These are phyloP conservation scores for Wickerhamiella azymoides DNA, from an alignment of 805 yeast genomes.

Conservation along the genomic window DNA sequence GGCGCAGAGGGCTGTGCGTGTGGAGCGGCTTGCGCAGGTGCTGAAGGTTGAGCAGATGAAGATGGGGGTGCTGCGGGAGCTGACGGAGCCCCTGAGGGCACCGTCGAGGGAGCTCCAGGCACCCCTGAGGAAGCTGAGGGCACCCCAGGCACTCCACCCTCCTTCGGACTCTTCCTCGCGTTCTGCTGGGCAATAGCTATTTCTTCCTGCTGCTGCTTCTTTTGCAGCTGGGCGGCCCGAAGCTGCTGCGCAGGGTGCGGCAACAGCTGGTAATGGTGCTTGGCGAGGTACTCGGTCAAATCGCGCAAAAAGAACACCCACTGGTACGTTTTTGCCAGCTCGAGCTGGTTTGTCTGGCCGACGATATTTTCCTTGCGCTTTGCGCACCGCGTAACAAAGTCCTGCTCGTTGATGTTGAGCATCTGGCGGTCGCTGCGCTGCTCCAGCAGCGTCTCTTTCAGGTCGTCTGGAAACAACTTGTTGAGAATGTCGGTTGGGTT, in stretches of 20 bases:
- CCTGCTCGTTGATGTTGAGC: conserved; percentile 64
- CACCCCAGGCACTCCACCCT: neutral
- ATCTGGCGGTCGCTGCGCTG: conserved; percentile 18
- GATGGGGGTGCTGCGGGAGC: too few species aligned
- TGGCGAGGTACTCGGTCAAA: conserved; percentile 60
- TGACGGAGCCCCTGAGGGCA: too few species aligned
- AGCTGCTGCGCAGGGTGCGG: conserved; percentile 9
- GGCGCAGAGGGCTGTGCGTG: neutral
- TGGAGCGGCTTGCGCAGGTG: neutral
- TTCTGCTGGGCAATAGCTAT: neutral
- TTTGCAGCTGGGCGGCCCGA: conserved; percentile 6
- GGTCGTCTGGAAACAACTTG: conserved; percentile 56
- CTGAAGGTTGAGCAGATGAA: too few species aligned
- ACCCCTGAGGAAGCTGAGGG: too few species aligned
- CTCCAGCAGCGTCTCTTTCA: conserved; percentile 30
- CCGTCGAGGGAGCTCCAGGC: too few species aligned
- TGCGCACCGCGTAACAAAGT: conserved; percentile 61
- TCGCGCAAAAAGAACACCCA: conserved; percentile 78
- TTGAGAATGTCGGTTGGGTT: conserved; percentile 53
- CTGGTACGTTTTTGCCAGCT: conserved; percentile 57
- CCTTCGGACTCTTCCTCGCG: neutral
- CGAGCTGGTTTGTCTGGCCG: conserved; percentile 32
- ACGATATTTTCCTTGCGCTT: conserved; percentile 51
- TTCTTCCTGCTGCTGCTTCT: conserved; percentile 1
- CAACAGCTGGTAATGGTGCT: conserved; percentile 27